Evolutionary conservation across 352 stramenopile genomes (phyloP).

Genomic region (Pythium sukuiense): DNA sequence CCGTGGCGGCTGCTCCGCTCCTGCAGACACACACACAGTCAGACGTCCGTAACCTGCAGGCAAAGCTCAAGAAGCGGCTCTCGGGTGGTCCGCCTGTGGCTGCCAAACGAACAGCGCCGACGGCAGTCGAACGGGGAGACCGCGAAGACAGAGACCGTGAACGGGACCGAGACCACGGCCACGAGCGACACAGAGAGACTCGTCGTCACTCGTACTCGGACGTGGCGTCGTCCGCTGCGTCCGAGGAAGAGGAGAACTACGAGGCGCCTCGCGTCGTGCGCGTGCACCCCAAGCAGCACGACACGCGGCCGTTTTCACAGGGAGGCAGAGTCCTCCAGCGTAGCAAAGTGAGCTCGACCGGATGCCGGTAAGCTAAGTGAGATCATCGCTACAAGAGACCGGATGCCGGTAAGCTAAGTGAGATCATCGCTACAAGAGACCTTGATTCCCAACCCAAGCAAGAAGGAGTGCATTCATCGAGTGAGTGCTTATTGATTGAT

Average conservation of each 20-base stretch:
- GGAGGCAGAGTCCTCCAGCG: conserved; percentile 40
- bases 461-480: no score
- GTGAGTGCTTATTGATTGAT: neutral
- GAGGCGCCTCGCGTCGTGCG: conserved; percentile 44
- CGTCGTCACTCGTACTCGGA: conserved; percentile 49
- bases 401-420: conserved; percentile 35
- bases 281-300: conserved; percentile 67
- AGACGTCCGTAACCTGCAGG: conserved; percentile 5
- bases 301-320: conserved; percentile 50
- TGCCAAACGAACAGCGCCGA: neutral
- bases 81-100: conserved; percentile 13
- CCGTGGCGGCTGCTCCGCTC: conserved; percentile 6
- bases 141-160: conserved; percentile 4
- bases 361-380: conserved; percentile 29
- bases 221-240: neutral
- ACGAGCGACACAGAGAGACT: conserved; percentile 6
- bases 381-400: neutral
- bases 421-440: neutral
- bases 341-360: conserved; percentile 52
- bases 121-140: neutral
- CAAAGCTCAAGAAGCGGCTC: conserved; percentile 40
- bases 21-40: conserved; percentile 20
- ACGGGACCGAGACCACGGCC: neutral
- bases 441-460: no score
- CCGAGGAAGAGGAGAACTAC: conserved; percentile 16